Percentiles rank a stretch among this genome's conserved stretches.
Evolutionary conservation across 768 basidiomycete species (phyloP).

Genomic region (Goffeauzyma gilvescens): DNA sequence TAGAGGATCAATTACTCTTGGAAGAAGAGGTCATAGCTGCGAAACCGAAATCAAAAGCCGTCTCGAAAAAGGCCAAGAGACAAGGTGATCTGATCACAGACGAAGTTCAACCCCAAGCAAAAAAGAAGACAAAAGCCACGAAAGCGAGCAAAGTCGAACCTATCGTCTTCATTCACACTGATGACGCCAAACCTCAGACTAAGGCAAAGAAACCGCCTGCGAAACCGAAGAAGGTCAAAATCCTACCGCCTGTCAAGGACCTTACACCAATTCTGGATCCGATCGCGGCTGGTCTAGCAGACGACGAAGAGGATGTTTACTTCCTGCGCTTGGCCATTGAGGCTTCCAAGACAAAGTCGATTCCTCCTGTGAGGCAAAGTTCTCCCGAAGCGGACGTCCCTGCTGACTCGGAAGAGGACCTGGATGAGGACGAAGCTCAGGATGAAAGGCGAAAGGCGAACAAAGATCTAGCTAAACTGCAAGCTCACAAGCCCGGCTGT

Average conservation of each 20-base stretch:
- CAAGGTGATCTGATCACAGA: constrained; percentile 3
- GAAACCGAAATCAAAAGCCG: constrained; percentile 6
- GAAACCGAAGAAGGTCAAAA: constrained; percentile 1
- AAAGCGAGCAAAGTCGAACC: background rate
- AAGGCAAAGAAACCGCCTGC: constrained; percentile 12
- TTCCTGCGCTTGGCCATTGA: constrained; percentile 36
- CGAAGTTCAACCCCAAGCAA: background rate
- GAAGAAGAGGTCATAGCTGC: background rate
- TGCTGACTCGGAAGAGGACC: constrained; percentile 11
- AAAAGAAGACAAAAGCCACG: background rate
- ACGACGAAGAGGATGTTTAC: constrained; percentile 79
- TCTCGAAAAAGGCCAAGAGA: constrained; percentile 15
- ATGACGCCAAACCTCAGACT: background rate
- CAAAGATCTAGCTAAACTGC: background rate
- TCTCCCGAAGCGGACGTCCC: constrained; percentile 10
- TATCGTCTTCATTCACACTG: background rate
- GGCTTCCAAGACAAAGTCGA: constrained; percentile 12
- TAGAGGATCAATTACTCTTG: too few relatives aligned
- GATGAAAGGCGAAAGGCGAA: constrained; percentile 28
- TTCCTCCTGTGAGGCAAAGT: constrained; percentile 7
- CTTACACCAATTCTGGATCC: constrained; percentile 22
- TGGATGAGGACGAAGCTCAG: constrained; percentile 16
- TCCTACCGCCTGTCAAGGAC: background rate
- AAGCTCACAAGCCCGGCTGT: constrained; percentile 63
- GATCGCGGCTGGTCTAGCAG: constrained; percentile 43